Evolutionary conservation across 495 filamentous ascomycete species (phyloP).

Genomic region (Aspergillus baeticus): DNA sequence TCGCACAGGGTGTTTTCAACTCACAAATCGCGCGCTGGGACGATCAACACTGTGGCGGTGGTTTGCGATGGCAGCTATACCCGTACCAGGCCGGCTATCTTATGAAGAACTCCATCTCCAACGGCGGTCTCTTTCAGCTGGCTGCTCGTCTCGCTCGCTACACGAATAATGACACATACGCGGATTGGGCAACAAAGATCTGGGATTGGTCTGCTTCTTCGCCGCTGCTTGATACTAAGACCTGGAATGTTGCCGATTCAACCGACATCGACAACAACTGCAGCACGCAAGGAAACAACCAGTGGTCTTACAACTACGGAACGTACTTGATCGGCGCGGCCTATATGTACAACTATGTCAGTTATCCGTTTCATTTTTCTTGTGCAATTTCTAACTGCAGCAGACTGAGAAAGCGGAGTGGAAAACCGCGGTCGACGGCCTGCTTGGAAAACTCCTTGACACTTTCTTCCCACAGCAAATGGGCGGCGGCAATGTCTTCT

Average conservation of each 20-base stretch:
- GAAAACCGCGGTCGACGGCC: constrained; percentile 54
- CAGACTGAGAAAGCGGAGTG: constrained; percentile 56
- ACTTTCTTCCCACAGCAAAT: constrained; percentile 58
- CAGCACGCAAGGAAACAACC: constrained; percentile 48
- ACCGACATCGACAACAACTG: constrained; percentile 54
- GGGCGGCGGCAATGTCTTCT: constrained; percentile 53
- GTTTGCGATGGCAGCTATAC: constrained; percentile 58
- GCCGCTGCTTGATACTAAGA: constrained; percentile 51
- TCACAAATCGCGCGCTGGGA: constrained; percentile 61
- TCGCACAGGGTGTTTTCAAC: constrained; percentile 80
- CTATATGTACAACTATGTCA: constrained; percentile 66
- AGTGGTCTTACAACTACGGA: constrained; percentile 71
- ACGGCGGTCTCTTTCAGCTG: constrained; percentile 69
- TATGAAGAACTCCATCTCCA: constrained; percentile 71
- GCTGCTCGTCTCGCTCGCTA: constrained; percentile 65
- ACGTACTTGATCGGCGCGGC: constrained; percentile 67
- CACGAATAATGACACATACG: constrained; percentile 63
- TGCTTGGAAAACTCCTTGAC: constrained; percentile 50
- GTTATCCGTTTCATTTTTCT: constrained; percentile 12
- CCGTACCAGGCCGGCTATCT: constrained; percentile 50
- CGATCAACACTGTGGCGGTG: constrained; percentile 45
- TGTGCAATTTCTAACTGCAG: constrained; percentile 16
- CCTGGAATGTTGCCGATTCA: constrained; percentile 62
- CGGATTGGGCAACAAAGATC: constrained; percentile 64
- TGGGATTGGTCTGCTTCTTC: constrained; percentile 61